Base-by-base conservation (phyloP, 345 rosid species). In the Brassica nigra region DNA sequence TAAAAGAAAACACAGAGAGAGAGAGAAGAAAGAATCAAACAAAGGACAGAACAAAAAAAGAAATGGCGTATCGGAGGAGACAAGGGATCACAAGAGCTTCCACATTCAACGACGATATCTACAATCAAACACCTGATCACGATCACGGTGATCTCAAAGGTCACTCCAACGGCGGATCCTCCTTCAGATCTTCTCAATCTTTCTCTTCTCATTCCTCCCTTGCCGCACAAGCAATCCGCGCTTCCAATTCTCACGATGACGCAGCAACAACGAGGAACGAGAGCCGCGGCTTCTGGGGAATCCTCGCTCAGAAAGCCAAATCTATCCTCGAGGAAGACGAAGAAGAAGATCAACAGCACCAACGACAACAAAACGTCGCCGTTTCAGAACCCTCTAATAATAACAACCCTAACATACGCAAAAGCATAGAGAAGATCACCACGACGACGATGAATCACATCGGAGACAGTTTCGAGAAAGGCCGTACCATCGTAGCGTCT, bases 61-160 rank as follows among this genome's bases (percentile, higher is more conserved):
- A 68, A 30, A 96, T 96, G 98, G 99, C 99, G 52, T 96, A 93
- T 70, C 83, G 99, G 85, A 87, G 99, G 79, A 90, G 89, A 84
- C 98, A 92, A 37, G 99, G 97, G 33, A 84, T 89, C 18, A 75
- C 86, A n/a, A 88, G 90, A 70, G 78, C 97, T 15, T 79, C 97
- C 4, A 96, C 98, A 9, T 90, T 96, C 88, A 88, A 85, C 65
- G 99, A 96, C 74, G 97, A 96, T 73, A 79, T 83, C 69, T 71
- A 76, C 58, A 76, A 79, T 28, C 80, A 81, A 58, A 82, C 84
- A 8, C 84, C 91, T 0, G 81, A 81, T 76, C 77, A 59, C n/a
- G 80, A 80, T 65, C 59, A 66, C n/a, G 64, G 57, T 9, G 73
- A 71, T 42, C 76, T 69, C 55, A 78, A 75, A 75, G 69, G 75